Conservation (phyloP, 2,329 filamentous ascomycete genomes). For the Emericellopsis atlantica region DNA sequence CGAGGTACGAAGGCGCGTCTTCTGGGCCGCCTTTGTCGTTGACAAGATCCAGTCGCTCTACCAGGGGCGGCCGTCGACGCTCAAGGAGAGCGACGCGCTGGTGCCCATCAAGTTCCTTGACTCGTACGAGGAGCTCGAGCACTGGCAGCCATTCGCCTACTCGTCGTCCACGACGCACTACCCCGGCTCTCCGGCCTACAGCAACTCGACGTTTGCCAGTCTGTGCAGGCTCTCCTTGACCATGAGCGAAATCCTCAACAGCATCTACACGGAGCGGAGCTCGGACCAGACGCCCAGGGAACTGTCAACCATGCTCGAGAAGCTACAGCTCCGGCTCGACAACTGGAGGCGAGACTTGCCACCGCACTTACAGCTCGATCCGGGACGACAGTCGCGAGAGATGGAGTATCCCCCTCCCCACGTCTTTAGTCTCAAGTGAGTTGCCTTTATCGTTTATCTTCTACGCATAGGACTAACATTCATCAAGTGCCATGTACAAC, state of each 20-base stretch:
- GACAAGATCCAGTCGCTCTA: slow-evolving; percentile 44
- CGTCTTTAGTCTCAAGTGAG: slow-evolving; percentile 26
- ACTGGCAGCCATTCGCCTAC: slow-evolving; percentile 32
- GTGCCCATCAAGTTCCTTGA: slow-evolving; percentile 35
- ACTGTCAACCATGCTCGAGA: slow-evolving; percentile 20
- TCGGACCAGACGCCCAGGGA: slow-evolving; percentile 18
- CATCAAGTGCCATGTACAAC: slow-evolving; percentile 29
- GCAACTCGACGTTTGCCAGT: slow-evolving; percentile 26
- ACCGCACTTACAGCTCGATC: slow-evolving; percentile 24
- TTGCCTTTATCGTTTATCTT: slow-evolving; percentile 1
- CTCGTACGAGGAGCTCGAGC: slow-evolving; percentile 38
- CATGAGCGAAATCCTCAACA: slow-evolving; percentile 30
- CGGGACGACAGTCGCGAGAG: slow-evolving; percentile 11
- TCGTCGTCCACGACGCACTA: slow-evolving; percentile 12
- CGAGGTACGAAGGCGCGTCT: slow-evolving; percentile 28
- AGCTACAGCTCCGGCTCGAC: slow-evolving; percentile 25
- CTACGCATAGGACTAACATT: not conserved
- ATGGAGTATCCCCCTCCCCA: slow-evolving; percentile 24
- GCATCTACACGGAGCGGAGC: slow-evolving; percentile 29
- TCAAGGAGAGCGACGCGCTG: slow-evolving; percentile 30
- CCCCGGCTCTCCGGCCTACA: slow-evolving; percentile 23
- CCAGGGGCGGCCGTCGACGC: slow-evolving; percentile 34
- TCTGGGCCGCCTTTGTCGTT: slow-evolving; percentile 29
- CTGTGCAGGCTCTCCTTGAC: slow-evolving; percentile 31
- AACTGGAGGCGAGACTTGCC: slow-evolving; percentile 28